Conservation (phyloP, 1,284 basidiomycete species). For the Pseudozyma tsukubaensis region DNA sequence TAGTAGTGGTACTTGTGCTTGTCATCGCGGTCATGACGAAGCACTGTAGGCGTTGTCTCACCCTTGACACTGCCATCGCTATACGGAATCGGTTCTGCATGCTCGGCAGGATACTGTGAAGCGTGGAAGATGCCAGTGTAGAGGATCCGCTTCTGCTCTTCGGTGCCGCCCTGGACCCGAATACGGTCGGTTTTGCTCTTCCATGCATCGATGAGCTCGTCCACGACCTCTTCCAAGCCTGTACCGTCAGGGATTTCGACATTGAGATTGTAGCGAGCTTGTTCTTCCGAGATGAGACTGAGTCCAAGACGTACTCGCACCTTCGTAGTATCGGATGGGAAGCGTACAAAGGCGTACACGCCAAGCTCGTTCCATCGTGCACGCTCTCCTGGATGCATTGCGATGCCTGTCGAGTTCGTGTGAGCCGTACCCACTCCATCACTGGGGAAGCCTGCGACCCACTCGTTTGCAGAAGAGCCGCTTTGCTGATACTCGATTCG, state of each 20-base stretch:
- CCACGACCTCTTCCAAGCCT: constrained; percentile 76
- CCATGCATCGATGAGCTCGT: constrained; percentile 76
- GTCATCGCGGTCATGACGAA: constrained; percentile 14
- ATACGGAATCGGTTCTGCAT: constrained; percentile 72
- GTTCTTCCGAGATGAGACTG: constrained; percentile 81
- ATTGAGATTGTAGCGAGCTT: constrained; percentile 79
- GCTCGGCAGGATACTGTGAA: constrained; percentile 81
- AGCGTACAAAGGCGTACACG: constrained; percentile 76
- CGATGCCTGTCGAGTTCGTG: constrained; percentile 72
- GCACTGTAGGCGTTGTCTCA: background rate
- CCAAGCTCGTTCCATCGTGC: constrained; percentile 70
- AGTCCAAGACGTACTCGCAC: constrained; percentile 79
- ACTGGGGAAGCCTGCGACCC: constrained; percentile 16
- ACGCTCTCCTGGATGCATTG: constrained; percentile 55
- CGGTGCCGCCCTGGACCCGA: constrained; percentile 73
- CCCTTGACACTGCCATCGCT: constrained; percentile 50
- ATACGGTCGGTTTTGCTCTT: constrained; percentile 78
- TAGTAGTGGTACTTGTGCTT: constrained; percentile 73
- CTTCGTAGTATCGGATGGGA: constrained; percentile 69
- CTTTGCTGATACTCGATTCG: constrained; percentile 73
- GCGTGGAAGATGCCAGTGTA: constrained; percentile 67
- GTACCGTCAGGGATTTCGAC: constrained; percentile 70
- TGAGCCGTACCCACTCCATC: constrained; percentile 29
- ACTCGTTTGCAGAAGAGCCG: constrained; percentile 6
- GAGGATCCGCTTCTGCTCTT: constrained; percentile 74